Base-by-base conservation (phyloP, 75 land plant genomes). In the Ceratopteris richardii region DNA sequence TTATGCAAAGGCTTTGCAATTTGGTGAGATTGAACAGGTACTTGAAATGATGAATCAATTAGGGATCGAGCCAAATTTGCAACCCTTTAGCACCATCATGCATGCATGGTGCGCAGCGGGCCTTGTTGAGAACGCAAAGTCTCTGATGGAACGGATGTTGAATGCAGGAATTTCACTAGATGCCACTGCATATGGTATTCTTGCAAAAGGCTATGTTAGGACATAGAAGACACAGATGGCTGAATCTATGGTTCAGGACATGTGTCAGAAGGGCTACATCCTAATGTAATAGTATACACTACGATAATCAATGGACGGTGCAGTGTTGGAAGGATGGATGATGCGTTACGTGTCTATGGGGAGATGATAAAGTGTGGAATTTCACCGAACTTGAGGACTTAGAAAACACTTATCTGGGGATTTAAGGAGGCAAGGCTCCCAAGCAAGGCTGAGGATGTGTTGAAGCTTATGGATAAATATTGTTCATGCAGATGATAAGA, bases 241-340 rank as follows among this genome's bases (percentile, higher is more conserved):
- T 3, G 37, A 33, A 9, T 33, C 37, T 33, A 9, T 33, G 37
- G 37, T 90, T 27, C 41, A 19, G 12, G 54, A 60, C 14, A 81
- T 90, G 96, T 29, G 55, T 1, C 44, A 68, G 28, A 65, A 1
- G 63, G 37, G 1, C 37, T 81, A 0, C 61, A 33, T 33, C 85
- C 92, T 25, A 81, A 81, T 62, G 82, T 86, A 0, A 77, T 90
- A 36, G 76, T 82, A 23, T 87, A 72, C 70, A 90, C 88, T 0
- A 87, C 96, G 20, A 61, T 90, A 44, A 90, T 90, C 54, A 84
- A 82, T 64, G 96, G 96, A 44, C 87, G 84, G 80, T 90, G 92
- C 65, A 84, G 75, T 61, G 65, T 75, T 31, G 79, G 74, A 11
- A 71, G 55, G 20, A 83, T 90, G 96, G 85, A 77, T 3, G 61